These are phyloP conservation scores for Miscanthus lutarioriparius DNA, from an alignment of 176 grass and related monocot species.

Conservation along the genomic window DNA sequence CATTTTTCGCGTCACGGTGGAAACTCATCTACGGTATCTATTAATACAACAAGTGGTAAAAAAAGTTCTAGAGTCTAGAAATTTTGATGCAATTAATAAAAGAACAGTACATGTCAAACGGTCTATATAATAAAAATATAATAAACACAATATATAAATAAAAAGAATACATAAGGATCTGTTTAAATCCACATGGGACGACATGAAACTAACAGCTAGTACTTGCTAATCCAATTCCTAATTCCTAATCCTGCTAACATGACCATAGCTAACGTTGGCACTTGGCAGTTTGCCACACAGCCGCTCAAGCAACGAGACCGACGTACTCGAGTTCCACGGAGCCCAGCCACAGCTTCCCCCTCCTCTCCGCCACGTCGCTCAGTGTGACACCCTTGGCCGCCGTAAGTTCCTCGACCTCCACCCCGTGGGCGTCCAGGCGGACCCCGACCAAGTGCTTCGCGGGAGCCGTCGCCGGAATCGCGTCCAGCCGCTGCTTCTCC, in stretches of 20 bases:
- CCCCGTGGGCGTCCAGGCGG: slow-evolving; percentile 30
- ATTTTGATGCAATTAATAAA: too few species aligned
- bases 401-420: slow-evolving; percentile 30
- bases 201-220: too few species aligned
- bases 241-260: not conserved
- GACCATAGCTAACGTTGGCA: not conserved
- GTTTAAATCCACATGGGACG: too few species aligned
- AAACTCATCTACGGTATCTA: too few species aligned
- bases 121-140: too few species aligned
- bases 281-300: not conserved
- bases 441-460: slow-evolving; percentile 28
- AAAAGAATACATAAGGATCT: too few species aligned
- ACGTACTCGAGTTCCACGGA: slow-evolving; percentile 52
- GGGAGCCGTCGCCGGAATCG: not conserved
- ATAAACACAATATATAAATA: too few species aligned
- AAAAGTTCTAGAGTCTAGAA: too few species aligned
- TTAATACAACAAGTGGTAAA: too few species aligned
- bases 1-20: slow-evolving; percentile 49
- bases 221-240: not conserved
- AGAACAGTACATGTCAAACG: too few species aligned
- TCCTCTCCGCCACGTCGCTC: slow-evolving; percentile 57
- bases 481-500: slow-evolving; percentile 19
- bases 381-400: slow-evolving; percentile 40
- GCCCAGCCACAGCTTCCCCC: slow-evolving; percentile 51
- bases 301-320: slow-evolving; percentile 23